Evolutionary conservation across 805 yeast species (phyloP), one percentile per base, ranked within the genome.

Genomic region (Spencermartinsiella europaea): DNA sequence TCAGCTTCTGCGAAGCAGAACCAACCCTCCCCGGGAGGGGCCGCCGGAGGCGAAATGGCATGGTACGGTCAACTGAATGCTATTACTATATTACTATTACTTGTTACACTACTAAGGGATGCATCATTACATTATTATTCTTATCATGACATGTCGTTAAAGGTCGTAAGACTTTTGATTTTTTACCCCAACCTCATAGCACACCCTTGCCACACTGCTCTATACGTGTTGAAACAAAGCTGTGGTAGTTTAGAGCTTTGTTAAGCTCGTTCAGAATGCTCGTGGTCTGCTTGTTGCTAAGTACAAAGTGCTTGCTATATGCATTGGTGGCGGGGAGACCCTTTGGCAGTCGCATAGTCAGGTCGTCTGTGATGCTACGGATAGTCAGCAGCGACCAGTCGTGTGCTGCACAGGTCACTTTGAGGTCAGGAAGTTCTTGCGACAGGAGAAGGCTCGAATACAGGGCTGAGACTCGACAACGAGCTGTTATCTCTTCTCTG

Each of bases 191-290:
- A n/a, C 16, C 28, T 49, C 42, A 60, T 21, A 59, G 54, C 10
- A 61, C 63, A 41, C 67, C 67, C 50, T 62, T 63, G 40, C 58
- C 63, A 44, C 51, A 54, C 52, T 61, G 67, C 49, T 63, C 67
- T 34, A 62, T 59, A 19, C 62, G 52, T 12, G 56, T 53, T 16
- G 60, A 48, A 8, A 59, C 40, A 14, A 46, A 17, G 7, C 57
- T 39, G 49, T 63, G 66, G 39, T 49, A 51, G 27, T 54, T 52
- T 44, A 63, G 42, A 12, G 61, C 57, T 21, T 53, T 59, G 22
- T 51, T 51, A 17, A 62, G 55, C 35, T 55, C 54, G 31, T 48
- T 49, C 34, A 62, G 45, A 35, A 59, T 50, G 31, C 48, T 45
- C 33, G 42, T 43, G 34, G 57, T 44, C 39, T 57, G 61, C 45